phyloP scores from a whole-genome alignment of 139 green algal genomes.

The Tetradesmus lagerheimii region DNA sequence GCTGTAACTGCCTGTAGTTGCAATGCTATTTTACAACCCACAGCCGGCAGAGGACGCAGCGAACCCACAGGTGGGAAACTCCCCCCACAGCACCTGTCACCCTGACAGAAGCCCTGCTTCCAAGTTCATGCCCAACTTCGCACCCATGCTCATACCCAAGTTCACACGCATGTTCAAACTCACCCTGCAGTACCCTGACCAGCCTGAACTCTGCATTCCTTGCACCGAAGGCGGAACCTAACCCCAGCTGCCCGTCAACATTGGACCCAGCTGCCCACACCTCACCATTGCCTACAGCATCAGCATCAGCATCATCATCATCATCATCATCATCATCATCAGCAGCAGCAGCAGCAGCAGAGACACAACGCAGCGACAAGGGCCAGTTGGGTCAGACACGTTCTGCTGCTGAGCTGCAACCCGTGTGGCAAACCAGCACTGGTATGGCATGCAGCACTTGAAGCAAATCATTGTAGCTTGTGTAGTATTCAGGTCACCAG shows the following conservation, averaged over 20 bases:
- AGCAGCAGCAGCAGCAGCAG: slow-evolving; percentile 11
- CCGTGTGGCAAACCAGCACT: no score
- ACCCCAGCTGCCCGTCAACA: slow-evolving; percentile 62
- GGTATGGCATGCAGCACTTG: no score
- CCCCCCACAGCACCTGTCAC: no score
- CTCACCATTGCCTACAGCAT: slow-evolving; percentile 50
- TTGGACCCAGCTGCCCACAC: slow-evolving; percentile 65
- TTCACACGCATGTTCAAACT: not conserved
- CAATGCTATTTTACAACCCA: no score
- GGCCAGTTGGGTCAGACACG: not conserved
- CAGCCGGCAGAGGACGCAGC: no score
- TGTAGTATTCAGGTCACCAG: no score
- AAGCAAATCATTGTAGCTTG: not conserved
- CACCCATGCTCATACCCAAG: no score
- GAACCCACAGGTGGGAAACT: no score
- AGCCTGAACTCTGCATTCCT: slow-evolving; percentile 62
- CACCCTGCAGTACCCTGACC: slow-evolving; percentile 58
- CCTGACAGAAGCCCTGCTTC: no score
- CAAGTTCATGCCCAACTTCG: no score
- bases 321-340: not conserved
- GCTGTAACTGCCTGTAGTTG: no score
- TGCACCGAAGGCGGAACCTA: slow-evolving; percentile 28
- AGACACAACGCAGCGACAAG: not conserved
- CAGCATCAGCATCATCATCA: not conserved
- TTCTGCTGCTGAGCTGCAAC: not conserved